Evolutionary conservation across 345 rosid genomes (phyloP).

Genomic region (Brassica incana): DNA sequence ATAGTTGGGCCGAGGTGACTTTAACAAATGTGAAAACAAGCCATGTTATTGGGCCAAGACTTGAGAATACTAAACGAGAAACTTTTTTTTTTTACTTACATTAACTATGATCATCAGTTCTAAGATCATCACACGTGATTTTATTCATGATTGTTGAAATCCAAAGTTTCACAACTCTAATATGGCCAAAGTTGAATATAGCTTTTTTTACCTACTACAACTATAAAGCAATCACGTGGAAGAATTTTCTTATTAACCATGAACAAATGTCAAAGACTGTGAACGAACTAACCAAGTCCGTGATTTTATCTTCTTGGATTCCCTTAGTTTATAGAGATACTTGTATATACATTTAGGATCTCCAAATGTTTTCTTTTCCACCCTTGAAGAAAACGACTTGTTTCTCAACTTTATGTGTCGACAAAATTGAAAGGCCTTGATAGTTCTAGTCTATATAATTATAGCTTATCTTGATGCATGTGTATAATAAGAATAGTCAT

Average conservation of each 20-base stretch:
- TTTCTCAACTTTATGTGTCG: not conserved
- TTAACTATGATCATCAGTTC: not conserved
- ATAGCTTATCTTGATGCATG: not conserved
- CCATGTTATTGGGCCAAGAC: not conserved
- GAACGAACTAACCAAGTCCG: not conserved
- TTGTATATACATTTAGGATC: not conserved
- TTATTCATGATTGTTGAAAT: not conserved
- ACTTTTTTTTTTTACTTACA: not conserved
- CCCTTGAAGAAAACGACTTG: not conserved
- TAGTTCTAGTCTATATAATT: not conserved
- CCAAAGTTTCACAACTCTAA: not conserved
- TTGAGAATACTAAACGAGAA: not conserved
- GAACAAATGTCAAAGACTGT: not conserved
- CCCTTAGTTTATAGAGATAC: not conserved
- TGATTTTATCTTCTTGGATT: not conserved
- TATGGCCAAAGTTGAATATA: not conserved
- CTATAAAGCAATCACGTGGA: constrained; percentile 1
- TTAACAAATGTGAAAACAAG: not conserved
- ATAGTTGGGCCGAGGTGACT: not conserved
- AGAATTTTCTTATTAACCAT: not conserved
- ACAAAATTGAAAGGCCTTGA: not conserved
- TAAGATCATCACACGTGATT: not conserved
- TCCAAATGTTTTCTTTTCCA: not conserved
- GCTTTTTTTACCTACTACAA: not conserved
- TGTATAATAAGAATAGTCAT: not conserved